Percentiles rank a stretch among this genome's conserved stretches.
phyloP scores from a whole-genome alignment of 805 yeast genomes.

The Suhomyces pyralidae region DNA sequence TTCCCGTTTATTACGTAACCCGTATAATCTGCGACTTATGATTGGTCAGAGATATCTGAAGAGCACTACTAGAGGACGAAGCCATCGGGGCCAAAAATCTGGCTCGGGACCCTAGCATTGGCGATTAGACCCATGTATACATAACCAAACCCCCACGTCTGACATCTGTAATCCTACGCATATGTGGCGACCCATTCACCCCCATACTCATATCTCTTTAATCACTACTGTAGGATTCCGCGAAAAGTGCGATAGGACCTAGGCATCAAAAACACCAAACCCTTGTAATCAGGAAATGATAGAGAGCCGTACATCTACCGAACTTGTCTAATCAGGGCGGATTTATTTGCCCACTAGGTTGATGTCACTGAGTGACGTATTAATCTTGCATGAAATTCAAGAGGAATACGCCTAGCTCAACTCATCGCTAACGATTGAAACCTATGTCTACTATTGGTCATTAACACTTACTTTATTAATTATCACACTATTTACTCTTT shows the following conservation, averaged over 20 bases:
- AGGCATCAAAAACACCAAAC: background rate
- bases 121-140: background rate
- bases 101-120: background rate
- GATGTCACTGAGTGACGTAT: background rate
- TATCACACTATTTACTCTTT: constrained; percentile 11
- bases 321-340: background rate
- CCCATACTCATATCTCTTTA: background rate
- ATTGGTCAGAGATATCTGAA: background rate
- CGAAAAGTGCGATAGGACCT: background rate
- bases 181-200: background rate
- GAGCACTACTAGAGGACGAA: background rate
- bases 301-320: background rate
- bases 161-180: background rate
- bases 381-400: background rate
- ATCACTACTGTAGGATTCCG: background rate
- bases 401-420: background rate
- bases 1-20: background rate
- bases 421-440: background rate
- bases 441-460: background rate
- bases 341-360: background rate
- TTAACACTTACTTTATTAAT: background rate
- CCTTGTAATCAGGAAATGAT: background rate
- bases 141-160: background rate
- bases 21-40: background rate
- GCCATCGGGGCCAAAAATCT: background rate